Conservation (phyloP, 257 asterid species). For the Salvia miltiorrhiza region DNA sequence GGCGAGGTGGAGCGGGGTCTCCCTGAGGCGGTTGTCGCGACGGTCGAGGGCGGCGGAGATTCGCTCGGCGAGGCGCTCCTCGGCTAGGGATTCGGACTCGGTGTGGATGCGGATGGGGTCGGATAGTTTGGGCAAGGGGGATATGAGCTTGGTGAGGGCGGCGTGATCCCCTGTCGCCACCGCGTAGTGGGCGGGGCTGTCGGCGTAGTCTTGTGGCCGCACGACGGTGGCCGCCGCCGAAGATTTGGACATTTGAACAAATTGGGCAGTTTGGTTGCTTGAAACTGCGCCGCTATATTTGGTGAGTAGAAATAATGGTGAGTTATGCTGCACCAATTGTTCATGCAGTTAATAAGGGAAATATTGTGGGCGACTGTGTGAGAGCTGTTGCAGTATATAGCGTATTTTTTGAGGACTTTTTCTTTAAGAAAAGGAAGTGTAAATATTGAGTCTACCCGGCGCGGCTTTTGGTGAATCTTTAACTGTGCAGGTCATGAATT, state of each 20-base stretch:
- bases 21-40: constrained; percentile 64
- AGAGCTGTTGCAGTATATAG: background rate
- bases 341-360: background rate
- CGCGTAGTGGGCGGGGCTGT: constrained; percentile 80
- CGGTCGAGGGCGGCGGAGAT: constrained; percentile 66
- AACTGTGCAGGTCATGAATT: background rate
- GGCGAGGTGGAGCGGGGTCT: constrained; percentile 87
- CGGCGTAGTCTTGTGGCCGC: constrained; percentile 56
- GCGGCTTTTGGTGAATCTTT: background rate
- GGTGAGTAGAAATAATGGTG: background rate
- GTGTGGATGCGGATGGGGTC: constrained; percentile 46
- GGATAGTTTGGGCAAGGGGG: constrained; percentile 50
- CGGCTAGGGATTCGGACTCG: constrained; percentile 56
- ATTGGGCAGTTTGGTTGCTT: background rate
- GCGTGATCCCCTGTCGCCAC: constrained; percentile 67
- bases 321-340: background rate
- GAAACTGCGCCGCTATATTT: background rate
- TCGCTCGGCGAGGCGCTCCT: constrained; percentile 50
- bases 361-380: background rate
- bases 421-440: background rate
- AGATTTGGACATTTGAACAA: constrained; percentile 26
- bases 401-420: background rate
- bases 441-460: background rate
- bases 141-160: constrained; percentile 45
- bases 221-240: constrained; percentile 37